phyloP scores from a whole-genome alignment of 1,284 basidiomycete genomes.

The Tilletia setariae region DNA sequence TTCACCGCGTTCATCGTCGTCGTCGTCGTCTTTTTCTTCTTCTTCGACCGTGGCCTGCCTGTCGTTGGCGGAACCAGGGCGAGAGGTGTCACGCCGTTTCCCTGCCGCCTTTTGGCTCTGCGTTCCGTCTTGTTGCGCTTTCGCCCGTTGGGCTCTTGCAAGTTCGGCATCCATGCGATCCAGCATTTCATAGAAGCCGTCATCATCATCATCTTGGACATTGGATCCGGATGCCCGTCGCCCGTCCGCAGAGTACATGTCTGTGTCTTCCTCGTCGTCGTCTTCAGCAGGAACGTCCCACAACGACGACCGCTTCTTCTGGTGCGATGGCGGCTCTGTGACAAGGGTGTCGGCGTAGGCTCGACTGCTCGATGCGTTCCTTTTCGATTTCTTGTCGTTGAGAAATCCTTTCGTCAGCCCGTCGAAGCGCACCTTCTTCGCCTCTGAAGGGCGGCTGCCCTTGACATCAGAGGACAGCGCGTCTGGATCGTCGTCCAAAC shows the following conservation, averaged over 20 bases:
- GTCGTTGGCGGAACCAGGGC: slow-evolving; percentile 13
- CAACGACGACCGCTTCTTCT: neutral
- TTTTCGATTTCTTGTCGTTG: neutral
- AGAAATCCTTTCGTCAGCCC: slow-evolving; percentile 2
- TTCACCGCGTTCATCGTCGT: slow-evolving; percentile 38
- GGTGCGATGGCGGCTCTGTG: neutral
- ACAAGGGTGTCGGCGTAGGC: neutral
- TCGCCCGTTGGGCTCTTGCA: slow-evolving; percentile 57
- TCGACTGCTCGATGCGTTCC: neutral
- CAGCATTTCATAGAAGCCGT: slow-evolving; percentile 92
- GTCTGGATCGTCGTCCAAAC: too few species aligned
- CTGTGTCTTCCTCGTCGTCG: neutral
- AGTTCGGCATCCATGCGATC: slow-evolving; percentile 85
- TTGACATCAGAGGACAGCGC: too few species aligned
- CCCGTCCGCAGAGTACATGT: neutral
- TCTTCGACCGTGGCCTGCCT: slow-evolving; percentile 28
- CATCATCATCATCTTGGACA: slow-evolving; percentile 29
- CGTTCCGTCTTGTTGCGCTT: slow-evolving; percentile 18
- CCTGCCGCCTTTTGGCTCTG: slow-evolving; percentile 16
- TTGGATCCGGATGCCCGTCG: neutral
- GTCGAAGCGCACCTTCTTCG: slow-evolving; percentile 7
- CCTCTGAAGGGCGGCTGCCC: neutral
- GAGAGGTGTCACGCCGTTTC: neutral
- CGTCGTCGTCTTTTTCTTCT: slow-evolving; percentile 20
- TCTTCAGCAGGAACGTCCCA: neutral